These are phyloP conservation scores for Colletotrichum karsti DNA, from an alignment of 2,329 filamentous ascomycete genomes.

Conservation along the genomic window DNA sequence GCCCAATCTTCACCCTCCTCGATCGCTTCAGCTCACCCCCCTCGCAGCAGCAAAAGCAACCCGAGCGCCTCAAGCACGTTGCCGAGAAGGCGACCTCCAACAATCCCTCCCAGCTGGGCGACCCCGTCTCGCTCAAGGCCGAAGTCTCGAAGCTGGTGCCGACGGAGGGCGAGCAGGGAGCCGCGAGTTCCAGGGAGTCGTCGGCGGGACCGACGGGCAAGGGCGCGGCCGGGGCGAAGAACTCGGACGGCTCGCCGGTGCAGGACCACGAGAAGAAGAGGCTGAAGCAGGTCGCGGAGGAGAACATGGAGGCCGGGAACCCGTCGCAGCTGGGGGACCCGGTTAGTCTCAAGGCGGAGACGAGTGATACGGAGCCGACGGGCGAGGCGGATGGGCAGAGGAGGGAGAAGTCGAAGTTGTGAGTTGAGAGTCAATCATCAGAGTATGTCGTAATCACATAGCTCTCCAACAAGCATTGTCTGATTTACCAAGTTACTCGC, in stretches of 20 bases:
- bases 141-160: conserved; percentile 34
- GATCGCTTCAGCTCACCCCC: neutral
- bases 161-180: conserved; percentile 21
- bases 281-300: conserved; percentile 29
- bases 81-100: conserved; percentile 31
- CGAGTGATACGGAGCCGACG: conserved; percentile 38
- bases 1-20: neutral
- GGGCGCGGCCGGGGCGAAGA: conserved; percentile 7
- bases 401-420: conserved; percentile 22
- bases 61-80: conserved; percentile 28
- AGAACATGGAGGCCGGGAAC: conserved; percentile 41
- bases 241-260: conserved; percentile 27
- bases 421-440: neutral
- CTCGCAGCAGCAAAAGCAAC: conserved; percentile 12
- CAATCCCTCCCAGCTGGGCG: conserved; percentile 47
- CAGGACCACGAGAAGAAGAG: conserved; percentile 19
- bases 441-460: accelerated
- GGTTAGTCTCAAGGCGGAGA: conserved; percentile 48
- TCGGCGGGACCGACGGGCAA: neutral
- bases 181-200: neutral
- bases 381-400: conserved; percentile 35
- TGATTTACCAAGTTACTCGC: too few relatives aligned
- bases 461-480: too few relatives aligned
- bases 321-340: conserved; percentile 48
- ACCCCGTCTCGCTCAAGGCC: conserved; percentile 49